Evolutionary conservation across 306 rosid genomes (phyloP), one percentile per base, ranked within the genome.

Genomic region (Oemleria cerasiformis): DNA sequence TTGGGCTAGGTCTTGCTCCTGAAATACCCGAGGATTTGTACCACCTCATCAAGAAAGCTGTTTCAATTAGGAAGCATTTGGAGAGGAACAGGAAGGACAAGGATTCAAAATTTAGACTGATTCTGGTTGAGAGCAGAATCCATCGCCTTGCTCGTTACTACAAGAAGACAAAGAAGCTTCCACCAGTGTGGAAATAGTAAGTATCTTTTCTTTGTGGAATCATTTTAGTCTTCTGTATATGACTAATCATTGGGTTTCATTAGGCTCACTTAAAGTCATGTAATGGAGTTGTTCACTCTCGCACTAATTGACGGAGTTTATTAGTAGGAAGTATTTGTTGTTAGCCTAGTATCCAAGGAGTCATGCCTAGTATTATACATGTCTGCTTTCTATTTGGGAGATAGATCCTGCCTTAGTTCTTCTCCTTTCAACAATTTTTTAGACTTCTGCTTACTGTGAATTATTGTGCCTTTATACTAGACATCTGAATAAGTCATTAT

Each of bases 11-110:
- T 8, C 94, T 92, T 73, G 98, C 92, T 7, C 98, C 98, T 47
- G 98, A 89, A 68, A 89, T 92, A 39, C 98, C 98, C 0, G 98
- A 92, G 96, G 97, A 92, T 78, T 81, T 92, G 68, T 92, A 92
- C 85, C 96, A 89, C 77, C 86, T 92, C 81, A 92, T 92, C 69
- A 92, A 92, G 88, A 92, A 89, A 75, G 97, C 96, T 0, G 96
- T 92, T 45, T 89, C 96, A 0, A 86, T 89, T 6, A 75, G 96
- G 74, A 92, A 89, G 92, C 96, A 89, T 89, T 60, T 92, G 71
- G 96, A 92, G 84, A 92, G 96, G 83, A 92, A 92, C 64, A 87
- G 96, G 21, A 89, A 87, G 79, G 97, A 89, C 20, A 89, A 89
- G 77, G 96, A 92, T 69, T 92, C 97, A n/a, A 92, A 92, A 67